Conservation (phyloP, 2,329 filamentous ascomycete genomes). For the Colletotrichum theobromicola region DNA sequence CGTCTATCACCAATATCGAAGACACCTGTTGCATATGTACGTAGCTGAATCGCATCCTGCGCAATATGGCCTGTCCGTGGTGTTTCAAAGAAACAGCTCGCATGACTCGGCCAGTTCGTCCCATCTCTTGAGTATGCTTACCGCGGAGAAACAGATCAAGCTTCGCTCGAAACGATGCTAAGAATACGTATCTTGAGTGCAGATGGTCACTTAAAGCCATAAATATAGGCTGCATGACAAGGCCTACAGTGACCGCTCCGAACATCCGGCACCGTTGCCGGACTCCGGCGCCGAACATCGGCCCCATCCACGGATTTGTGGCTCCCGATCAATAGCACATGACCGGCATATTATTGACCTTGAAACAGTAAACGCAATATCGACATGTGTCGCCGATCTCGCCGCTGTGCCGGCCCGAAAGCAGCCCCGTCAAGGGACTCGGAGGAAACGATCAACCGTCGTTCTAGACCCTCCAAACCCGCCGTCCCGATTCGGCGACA, state of each 20-base stretch:
- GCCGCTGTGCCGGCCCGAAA: neutral
- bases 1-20: neutral
- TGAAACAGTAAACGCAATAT: neutral
- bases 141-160: too few relatives aligned
- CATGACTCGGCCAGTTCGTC: neutral
- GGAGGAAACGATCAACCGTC: neutral
- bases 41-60: neutral
- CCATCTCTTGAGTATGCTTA: neutral
- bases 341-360: neutral
- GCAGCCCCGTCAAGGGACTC: neutral
- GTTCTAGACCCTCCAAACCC: neutral
- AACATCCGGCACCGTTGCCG: neutral
- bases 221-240: neutral
- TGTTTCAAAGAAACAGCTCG: neutral
- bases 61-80: neutral
- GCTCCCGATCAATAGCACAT: neutral
- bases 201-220: neutral
- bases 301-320: neutral
- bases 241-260: neutral
- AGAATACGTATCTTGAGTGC: neutral
- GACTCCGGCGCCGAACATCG: neutral
- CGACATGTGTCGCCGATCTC: neutral
- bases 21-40: neutral
- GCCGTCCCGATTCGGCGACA: neutral
- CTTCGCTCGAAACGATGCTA: neutral